These are phyloP conservation scores for Nicotiana sylvestris DNA, from an alignment of 257 asterid species.

Conservation along the genomic window DNA sequence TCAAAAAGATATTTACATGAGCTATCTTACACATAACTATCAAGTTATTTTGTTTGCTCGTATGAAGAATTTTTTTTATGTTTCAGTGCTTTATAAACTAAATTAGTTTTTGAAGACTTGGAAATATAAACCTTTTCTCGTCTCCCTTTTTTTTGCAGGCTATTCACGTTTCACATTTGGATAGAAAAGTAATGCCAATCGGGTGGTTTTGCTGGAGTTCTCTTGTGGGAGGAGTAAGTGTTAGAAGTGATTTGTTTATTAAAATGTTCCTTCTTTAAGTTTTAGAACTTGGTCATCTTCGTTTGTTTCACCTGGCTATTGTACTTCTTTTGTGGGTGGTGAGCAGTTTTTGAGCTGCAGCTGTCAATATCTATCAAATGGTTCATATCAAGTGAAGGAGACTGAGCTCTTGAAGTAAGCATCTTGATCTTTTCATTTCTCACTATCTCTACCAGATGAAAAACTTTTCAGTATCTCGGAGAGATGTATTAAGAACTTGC, in stretches of 20 bases:
- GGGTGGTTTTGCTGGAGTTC: neutral
- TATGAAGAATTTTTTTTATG: neutral
- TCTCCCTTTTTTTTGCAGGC: neutral
- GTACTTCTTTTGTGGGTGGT: neutral
- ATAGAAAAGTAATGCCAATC: neutral
- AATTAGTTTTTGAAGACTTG: neutral
- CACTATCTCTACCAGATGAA: neutral
- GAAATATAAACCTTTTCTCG: neutral
- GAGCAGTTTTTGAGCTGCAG: conserved; percentile 27
- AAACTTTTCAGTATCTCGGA: neutral
- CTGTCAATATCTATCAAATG: conserved; percentile 21
- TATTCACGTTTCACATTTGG: neutral
- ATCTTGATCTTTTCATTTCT: conserved; percentile 7
- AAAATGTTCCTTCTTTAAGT: neutral
- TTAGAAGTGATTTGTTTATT: neutral
- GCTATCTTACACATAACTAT: neutral
- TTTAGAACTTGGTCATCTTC: neutral
- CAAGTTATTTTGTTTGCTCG: neutral
- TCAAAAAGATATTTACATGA: neutral
- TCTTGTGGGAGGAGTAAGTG: conserved; percentile 5
- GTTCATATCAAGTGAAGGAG: conserved; percentile 19
- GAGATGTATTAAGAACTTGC: neutral
- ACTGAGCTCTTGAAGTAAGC: conserved; percentile 40
- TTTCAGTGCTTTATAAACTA: neutral
- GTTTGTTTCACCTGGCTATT: neutral